Evolutionary conservation across 2,329 filamentous ascomycete species (phyloP), one percentile per base, ranked within the genome.

Genomic region (Leptographium galeiforme): DNA sequence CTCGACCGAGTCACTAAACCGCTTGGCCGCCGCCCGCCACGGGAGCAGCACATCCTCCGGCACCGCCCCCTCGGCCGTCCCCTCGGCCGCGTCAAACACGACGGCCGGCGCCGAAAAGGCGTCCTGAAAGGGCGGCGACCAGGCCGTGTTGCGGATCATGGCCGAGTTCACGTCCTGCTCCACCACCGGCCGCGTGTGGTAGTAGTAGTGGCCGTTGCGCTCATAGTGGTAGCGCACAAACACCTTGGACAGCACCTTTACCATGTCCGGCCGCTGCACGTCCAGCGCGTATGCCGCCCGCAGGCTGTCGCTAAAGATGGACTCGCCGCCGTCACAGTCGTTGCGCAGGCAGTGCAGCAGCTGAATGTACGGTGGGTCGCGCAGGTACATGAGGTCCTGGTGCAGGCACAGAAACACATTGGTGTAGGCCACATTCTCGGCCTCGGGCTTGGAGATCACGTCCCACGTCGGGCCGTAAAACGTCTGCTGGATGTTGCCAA

Each of bases 381-480:
- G 71, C 68, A 93, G 84, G 69, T 97, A 97, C 53, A 96, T 75
- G 43, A 97, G 76, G 65, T 97, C 93, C 79, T 95, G 93, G 70
- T 98, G 93, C 48, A 96, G 82, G 16, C 87, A 87, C 1, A 97
- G 80, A 62, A 83, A 84, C 49, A 84, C 77, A 62, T 78, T 84
- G 1, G 91, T 96, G 69, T 97, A 89, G 11, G 93, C 91, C 5
- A 96, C 87, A 64, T 97, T 97, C 64, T 91, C 89, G 30, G 90
- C 88, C 53, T 87, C 67, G 1, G 85, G 84, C 52, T 94, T 85
- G 4, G 84, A 88, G 52, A 82, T 79, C 13, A 97, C 91, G 67
- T 96, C 86, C 82, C 90, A 97, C 0, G 89, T 95, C 60, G 77
- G 74, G 44, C 93, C 93, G 67, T 97, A 97, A 64, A 97, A 93